A percentile compares a stretch with the other conserved stretches of the same genome.
Evolutionary conservation across 2,329 filamentous ascomycete genomes (phyloP).

Genomic region (Nemania abortiva): DNA sequence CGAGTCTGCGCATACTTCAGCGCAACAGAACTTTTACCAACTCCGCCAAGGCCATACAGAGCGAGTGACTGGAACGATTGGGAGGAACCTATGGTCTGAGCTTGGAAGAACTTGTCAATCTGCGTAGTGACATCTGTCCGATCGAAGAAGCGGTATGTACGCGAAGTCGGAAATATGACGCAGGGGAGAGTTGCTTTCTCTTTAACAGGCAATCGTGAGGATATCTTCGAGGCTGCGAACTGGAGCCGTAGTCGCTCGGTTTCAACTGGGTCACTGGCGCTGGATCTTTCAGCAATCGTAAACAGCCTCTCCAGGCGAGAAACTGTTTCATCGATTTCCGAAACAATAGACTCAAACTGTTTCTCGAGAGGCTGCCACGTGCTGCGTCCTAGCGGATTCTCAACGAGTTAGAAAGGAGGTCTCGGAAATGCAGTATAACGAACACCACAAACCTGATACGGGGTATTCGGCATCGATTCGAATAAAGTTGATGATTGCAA

Average conservation of each 20-base stretch:
- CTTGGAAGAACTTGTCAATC: background rate
- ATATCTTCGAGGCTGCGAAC: too few species aligned
- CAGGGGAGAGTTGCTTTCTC: background rate
- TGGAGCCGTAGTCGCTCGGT: too few species aligned
- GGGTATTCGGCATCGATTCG: too few species aligned
- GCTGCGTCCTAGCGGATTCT: background rate
- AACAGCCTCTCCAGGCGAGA: background rate
- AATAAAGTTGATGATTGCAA: background rate
- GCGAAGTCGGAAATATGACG: background rate
- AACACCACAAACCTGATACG: too few species aligned
- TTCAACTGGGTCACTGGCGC: background rate
- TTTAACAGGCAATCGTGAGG: background rate
- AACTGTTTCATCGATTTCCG: background rate
- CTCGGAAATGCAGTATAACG: too few species aligned
- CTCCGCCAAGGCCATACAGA: background rate
- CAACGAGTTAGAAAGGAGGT: too few species aligned
- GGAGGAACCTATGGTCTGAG: background rate
- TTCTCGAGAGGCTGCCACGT: background rate
- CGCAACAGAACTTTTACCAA: constrained; percentile 2
- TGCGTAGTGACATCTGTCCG: background rate
- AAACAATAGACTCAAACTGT: background rate
- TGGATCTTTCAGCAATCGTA: too few species aligned
- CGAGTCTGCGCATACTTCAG: background rate
- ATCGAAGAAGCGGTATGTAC: background rate
- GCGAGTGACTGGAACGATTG: background rate